Percentiles rank a stretch among this genome's conserved stretches.
phyloP scores from a whole-genome alignment of 192 early-diverging fungal species.

The Gonapodya prolifera region DNA sequence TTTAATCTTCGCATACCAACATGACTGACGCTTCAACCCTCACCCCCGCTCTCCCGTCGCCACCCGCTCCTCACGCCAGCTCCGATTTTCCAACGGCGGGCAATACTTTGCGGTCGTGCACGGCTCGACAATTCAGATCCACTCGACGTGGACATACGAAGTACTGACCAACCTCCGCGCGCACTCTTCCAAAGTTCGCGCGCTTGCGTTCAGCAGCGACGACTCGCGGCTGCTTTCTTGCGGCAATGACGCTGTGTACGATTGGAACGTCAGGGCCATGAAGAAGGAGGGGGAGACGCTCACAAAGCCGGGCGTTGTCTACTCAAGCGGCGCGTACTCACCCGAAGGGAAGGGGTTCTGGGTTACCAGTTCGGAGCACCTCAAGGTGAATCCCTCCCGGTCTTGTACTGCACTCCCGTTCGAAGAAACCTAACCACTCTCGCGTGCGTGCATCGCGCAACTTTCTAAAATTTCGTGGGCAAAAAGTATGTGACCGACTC shows the following conservation, averaged over 20 bases:
- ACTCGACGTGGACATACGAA: slow-evolving; percentile 38
- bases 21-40: too few species aligned
- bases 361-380: background rate
- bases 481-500: background rate
- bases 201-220: slow-evolving; percentile 33
- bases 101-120: slow-evolving; percentile 41
- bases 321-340: background rate
- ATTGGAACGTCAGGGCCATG: slow-evolving; percentile 18
- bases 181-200: slow-evolving; percentile 38
- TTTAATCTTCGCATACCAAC: background rate
- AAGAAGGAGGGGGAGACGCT: background rate
- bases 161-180: slow-evolving; percentile 34
- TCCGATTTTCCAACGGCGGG: slow-evolving; percentile 38
- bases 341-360: background rate
- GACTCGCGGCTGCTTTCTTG: slow-evolving; percentile 33
- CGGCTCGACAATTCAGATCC: slow-evolving; percentile 40
- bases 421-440: too few species aligned
- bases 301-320: background rate
- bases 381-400: too few species aligned
- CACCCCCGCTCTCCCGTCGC: too few species aligned
- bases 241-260: slow-evolving; percentile 45
- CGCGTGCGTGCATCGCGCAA: too few species aligned
- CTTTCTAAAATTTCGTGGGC: background rate
- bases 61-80: too few species aligned
- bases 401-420: too few species aligned